Conservation (phyloP, 1,284 basidiomycete species). For the Cronartium ribicola region DNA sequence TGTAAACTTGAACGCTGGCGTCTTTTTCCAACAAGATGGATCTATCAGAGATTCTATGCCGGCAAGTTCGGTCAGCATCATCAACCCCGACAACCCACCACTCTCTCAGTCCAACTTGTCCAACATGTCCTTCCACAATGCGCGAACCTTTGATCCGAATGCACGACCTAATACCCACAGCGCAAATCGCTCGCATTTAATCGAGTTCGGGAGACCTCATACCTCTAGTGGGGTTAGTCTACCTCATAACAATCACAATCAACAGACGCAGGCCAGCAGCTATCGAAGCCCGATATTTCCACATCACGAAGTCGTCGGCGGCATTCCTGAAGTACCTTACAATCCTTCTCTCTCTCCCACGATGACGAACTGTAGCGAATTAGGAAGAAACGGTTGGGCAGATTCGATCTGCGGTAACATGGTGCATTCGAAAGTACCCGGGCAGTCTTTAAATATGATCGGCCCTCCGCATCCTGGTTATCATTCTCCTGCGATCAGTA, state of each 20-base stretch:
- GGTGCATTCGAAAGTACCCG: not conserved
- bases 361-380: not conserved
- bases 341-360: not conserved
- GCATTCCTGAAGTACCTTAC: not conserved
- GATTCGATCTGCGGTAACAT: not conserved
- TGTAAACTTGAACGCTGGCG: not conserved
- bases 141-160: not conserved
- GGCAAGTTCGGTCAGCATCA: not conserved
- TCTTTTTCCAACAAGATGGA: conserved; percentile 5
- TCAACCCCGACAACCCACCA: not conserved
- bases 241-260: conserved; percentile 14
- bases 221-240: conserved; percentile 34
- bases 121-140: not conserved
- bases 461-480: conserved; percentile 2
- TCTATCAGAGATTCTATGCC: conserved; percentile 6
- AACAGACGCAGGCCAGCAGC: not conserved
- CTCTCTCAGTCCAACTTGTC: not conserved
- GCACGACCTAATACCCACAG: not conserved
- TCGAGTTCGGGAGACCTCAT: conserved; percentile 34
- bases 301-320: not conserved
- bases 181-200: not conserved
- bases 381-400: conserved; percentile 4
- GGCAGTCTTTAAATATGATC: not conserved
- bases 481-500: conserved; percentile 8
- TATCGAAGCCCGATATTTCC: conserved; percentile 8